Base-by-base conservation (phyloP, 257 asterid species). In the Datura wrightii region DNA sequence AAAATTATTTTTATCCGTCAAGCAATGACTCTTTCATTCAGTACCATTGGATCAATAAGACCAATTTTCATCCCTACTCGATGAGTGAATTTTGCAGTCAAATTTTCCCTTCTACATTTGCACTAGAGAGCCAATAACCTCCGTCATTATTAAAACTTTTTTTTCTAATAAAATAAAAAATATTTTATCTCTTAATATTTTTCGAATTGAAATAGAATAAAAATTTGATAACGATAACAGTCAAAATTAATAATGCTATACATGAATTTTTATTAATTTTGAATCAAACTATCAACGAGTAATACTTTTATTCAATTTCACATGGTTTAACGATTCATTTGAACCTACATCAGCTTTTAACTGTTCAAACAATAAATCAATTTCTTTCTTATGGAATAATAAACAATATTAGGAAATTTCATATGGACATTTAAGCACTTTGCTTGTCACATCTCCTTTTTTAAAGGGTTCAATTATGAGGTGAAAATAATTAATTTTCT, bases 401-500 rank as follows among this genome's bases (percentile, higher is more conserved):
- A 24, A 46, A 72, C 80, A 44, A 46, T 10, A 46, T 72, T 19
- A 72, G 11, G 39, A 72, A 72, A 72, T 3, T 72, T 72, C 80
- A 46, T 46, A 46, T 10, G 58, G 37, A 72, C 5, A 72, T 46
- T 72, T 19, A 72, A 48, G 58, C n/a, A 72, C 37, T 72, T 44
- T 11, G 8, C 1, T 46, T 72, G 41, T 46, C 80, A 72, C 37
- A 10, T 72, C 58, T 44, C 5, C 58, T 34, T 72, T 72, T n/a
- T 44, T 44, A 72, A 3, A 46, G 10, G 58, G 14, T n/a, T 72
- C 80, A 72, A 72, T 71, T 71, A 44, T n/a, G 79, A 44, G 56
- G 10, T 44, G 34, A n/a, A 44, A 11, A 37, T 11, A 18, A 71
- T 44, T 71, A 44, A 42, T 1, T 71, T 24, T 71, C 10, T 42